Conservation (phyloP, 306 rosid species). For the Gynostemma pentaphyllum region DNA sequence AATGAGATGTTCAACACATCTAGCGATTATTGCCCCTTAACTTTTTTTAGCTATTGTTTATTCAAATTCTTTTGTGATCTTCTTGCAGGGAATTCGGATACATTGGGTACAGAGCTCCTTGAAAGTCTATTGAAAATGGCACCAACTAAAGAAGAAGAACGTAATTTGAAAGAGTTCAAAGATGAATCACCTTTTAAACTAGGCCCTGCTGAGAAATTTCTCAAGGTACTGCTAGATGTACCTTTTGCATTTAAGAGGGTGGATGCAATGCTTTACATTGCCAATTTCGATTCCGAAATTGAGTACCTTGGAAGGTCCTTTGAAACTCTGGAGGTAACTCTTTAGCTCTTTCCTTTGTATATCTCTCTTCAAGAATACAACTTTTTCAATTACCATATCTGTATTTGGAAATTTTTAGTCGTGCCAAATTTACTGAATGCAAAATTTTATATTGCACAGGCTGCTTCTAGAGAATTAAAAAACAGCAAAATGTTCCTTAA, state of each 20-base stretch:
- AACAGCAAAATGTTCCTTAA: slow-evolving; percentile 71
- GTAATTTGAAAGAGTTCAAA: slow-evolving; percentile 53
- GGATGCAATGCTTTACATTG: slow-evolving; percentile 85
- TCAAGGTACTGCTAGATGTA: slow-evolving; percentile 67
- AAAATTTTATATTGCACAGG: slow-evolving; percentile 28
- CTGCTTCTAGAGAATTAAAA: slow-evolving; percentile 64
- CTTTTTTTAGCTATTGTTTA: too few relatives aligned
- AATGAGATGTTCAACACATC: too few relatives aligned
- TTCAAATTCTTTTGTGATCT: neutral
- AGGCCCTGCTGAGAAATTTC: slow-evolving; percentile 91
- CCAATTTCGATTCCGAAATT: slow-evolving; percentile 82
- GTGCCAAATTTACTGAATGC: neutral
- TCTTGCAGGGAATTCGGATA: slow-evolving; percentile 57
- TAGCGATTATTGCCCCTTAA: too few relatives aligned
- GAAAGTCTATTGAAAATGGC: slow-evolving; percentile 89
- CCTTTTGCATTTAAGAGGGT: slow-evolving; percentile 87
- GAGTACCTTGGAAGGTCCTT: slow-evolving; percentile 68
- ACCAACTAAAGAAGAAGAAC: slow-evolving; percentile 74
- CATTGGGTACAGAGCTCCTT: slow-evolving; percentile 70
- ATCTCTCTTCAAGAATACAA: neutral
- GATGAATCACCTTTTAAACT: slow-evolving; percentile 77
- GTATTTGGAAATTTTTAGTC: neutral
- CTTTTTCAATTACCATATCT: too few relatives aligned
- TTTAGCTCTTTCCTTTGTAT: neutral
- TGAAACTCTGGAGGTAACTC: slow-evolving; percentile 60